Percentiles rank a stretch among this genome's conserved stretches.
phyloP scores from a whole-genome alignment of 441 rosid genomes.

The Manihot esculenta region DNA sequence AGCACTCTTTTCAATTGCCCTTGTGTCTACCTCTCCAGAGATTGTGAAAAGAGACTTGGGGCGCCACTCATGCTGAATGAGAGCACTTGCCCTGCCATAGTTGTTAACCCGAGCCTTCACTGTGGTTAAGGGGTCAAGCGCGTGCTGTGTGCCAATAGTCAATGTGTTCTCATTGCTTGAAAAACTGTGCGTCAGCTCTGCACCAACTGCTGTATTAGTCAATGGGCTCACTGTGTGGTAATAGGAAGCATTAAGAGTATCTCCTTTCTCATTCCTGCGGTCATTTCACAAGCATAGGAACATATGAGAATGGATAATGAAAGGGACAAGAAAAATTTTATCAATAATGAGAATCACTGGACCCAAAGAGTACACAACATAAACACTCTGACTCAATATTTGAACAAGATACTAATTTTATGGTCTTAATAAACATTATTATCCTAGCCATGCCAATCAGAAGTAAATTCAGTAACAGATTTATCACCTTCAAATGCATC shows the following conservation, averaged over 20 bases:
- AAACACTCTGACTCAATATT: neutral
- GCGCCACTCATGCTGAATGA: constrained; percentile 93
- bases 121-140: constrained; percentile 78
- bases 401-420: neutral
- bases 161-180: constrained; percentile 77
- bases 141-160: constrained; percentile 80
- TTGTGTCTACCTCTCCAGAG: constrained; percentile 90
- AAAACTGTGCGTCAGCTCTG: constrained; percentile 81
- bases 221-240: constrained; percentile 82
- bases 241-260: constrained; percentile 71
- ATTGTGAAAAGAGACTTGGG: constrained; percentile 82
- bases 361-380: neutral
- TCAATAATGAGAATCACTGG: neutral
- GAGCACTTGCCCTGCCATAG: constrained; percentile 80
- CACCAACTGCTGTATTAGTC: constrained; percentile 88
- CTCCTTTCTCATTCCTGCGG: constrained; percentile 83
- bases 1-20: constrained; percentile 88
- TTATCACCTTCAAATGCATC: neutral
- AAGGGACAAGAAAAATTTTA: neutral
- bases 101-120: constrained; percentile 94
- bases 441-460: neutral
- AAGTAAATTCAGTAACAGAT: neutral
- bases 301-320: neutral
- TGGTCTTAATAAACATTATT: neutral
- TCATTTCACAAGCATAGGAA: constrained; percentile 1